Conservation (phyloP, 495 filamentous ascomycete genomes). For the Cenococcum geophilum region DNA sequence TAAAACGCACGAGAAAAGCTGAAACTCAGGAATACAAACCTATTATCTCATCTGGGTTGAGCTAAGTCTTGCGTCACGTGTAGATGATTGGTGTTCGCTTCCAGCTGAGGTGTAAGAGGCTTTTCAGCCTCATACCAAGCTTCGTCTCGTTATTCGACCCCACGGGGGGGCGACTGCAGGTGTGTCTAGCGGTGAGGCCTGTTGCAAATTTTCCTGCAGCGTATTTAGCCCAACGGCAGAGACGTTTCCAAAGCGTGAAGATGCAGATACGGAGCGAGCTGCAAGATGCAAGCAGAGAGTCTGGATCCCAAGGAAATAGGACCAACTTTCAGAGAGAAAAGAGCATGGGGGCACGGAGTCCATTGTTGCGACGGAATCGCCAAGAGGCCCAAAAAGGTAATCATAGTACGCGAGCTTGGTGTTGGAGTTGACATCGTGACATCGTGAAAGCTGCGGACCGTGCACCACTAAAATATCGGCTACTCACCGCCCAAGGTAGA, state of each 20-base stretch:
- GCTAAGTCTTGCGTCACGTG: background rate
- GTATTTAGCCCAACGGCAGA: background rate
- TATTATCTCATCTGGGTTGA: no score
- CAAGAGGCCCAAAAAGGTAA: background rate
- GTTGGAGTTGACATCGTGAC: background rate
- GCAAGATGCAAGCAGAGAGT: background rate
- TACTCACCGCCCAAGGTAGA: constrained; percentile 7
- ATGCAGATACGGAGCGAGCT: background rate
- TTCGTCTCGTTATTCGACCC: background rate
- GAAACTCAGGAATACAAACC: no score
- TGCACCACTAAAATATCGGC: constrained; percentile 1
- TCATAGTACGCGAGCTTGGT: background rate
- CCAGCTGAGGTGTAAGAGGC: background rate
- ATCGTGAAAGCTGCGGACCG: background rate
- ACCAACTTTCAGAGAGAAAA: background rate
- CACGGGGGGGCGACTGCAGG: background rate
- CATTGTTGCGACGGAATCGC: background rate
- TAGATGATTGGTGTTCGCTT: background rate
- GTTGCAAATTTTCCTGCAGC: background rate
- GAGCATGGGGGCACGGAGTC: background rate
- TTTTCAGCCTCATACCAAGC: constrained; percentile 1
- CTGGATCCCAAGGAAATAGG: background rate
- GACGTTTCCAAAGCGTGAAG: no score
- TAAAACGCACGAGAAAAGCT: no score
- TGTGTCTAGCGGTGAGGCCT: background rate